Base-by-base conservation (phyloP, 331 rosid species). In the Pyrus hybrid region DNA sequence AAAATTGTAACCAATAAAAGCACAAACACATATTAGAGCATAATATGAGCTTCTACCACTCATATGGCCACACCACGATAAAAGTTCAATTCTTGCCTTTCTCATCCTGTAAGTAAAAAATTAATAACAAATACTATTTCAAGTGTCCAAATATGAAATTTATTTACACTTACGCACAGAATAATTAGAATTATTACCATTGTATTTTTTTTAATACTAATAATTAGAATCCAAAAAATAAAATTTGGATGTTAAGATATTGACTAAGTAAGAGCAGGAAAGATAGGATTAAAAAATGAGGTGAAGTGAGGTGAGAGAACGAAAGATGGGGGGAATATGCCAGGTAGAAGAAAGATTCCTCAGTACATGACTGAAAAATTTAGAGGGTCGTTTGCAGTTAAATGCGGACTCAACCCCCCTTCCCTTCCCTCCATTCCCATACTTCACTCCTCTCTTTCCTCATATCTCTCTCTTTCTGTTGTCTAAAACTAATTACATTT, bases 291-390 rank as follows among this genome's bases (percentile, higher is more conserved):
- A 49, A 49, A 16, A 49, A 49, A 16, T 5, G 3, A 5, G 54
- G 54, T 49, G 54, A 49, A 17, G 54, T 49, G 54, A 5, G 54
- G 53, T 45, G 53, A 45, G 17, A 6, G 54, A 37, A 17, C 17
- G 54, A 49, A 49, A 49, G 54, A 16, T 14, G 54, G 5, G 70
- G 80, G 41, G 76, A 63, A 71, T 71, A 78, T 77, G 71, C 67
- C 28, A n/a, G 64, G 28, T 70, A 32, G 63, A 49, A 49, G 21
- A n/a, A 22, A 30, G 32, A 72, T 47, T 62, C 61, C 16, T 18
- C 7, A 33, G 13, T 20, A 10, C 64, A 43, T 21, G 0, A 35
- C n/a, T 32, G 53, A 8, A 1, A 51, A 28, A 2, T 70, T 20
- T 3, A 25, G 49, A 67, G 74, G 18, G 41, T 57, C 66, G 43